Evolutionary conservation across 345 rosid species (phyloP).

Genomic region (Populus davidiana): DNA sequence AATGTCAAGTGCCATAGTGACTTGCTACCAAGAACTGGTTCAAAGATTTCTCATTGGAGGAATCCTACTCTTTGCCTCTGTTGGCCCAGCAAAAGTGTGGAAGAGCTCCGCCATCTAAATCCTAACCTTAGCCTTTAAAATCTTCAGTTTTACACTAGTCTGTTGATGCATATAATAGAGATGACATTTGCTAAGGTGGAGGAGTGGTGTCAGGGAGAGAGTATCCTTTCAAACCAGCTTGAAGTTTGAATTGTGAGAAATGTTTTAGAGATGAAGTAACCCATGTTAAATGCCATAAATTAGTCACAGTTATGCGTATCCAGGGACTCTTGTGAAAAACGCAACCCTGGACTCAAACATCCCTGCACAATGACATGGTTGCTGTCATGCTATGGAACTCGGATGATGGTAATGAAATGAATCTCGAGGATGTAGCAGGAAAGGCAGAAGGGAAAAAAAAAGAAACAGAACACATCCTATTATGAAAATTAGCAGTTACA

Average conservation of each 20-base stretch:
- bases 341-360: not conserved
- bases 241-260: not conserved
- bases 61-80: not conserved
- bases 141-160: not conserved
- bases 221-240: not conserved
- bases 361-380: not conserved
- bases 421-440: not conserved
- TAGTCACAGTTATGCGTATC: not conserved
- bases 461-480: conserved; percentile 29
- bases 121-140: not conserved
- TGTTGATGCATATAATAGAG: not conserved
- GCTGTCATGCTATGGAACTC: not conserved
- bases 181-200: not conserved
- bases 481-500: conserved; percentile 26
- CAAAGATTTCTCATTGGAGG: not conserved
- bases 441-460: not conserved
- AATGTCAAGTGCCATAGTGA: not conserved
- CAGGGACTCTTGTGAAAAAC: not conserved
- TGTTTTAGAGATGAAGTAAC: not conserved
- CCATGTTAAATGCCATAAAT: not conserved
- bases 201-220: not conserved
- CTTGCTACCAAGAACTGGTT: not conserved
- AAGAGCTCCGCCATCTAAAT: not conserved
- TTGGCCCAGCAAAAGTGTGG: not conserved
- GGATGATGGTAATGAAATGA: not conserved